Evolutionary conservation across 1,284 basidiomycete species (phyloP).

Genomic region (Porodaedalea pini): DNA sequence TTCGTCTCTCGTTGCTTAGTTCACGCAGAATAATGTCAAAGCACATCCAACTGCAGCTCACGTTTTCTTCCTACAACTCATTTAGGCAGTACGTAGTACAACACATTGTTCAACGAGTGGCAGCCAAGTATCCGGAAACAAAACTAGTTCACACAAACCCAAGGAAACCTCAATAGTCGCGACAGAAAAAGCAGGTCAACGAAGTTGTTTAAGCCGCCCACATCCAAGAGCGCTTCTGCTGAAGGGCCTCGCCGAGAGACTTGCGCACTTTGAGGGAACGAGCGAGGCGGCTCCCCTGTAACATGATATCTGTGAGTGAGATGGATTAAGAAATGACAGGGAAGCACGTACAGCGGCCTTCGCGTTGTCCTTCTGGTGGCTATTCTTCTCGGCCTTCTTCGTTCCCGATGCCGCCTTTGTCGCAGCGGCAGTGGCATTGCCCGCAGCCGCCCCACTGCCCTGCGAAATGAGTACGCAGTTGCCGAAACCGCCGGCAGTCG

Average conservation of each 20-base stretch:
- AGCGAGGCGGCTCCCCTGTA: conserved; percentile 13
- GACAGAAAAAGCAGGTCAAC: neutral
- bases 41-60: no score
- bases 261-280: conserved; percentile 15
- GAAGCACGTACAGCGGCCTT: conserved; percentile 4
- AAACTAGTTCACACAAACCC: no score
- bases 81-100: no score
- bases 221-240: conserved; percentile 13
- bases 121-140: no score
- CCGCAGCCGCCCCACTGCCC: neutral
- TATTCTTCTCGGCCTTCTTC: neutral
- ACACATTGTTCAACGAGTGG: no score
- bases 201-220: conserved; percentile 6
- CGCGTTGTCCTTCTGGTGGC: neutral
- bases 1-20: no score
- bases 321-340: neutral
- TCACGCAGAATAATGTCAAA: no score
- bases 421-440: neutral
- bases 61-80: no score
- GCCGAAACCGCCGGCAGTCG: conserved; percentile 44
- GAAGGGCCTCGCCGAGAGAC: conserved; percentile 7
- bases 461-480: conserved; percentile 45
- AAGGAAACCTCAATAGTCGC: no score
- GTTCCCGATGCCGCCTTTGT: neutral
- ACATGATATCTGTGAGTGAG: neutral